Evolutionary conservation across 1,284 basidiomycete species (phyloP).

Genomic region (Malassezia furfur): DNA sequence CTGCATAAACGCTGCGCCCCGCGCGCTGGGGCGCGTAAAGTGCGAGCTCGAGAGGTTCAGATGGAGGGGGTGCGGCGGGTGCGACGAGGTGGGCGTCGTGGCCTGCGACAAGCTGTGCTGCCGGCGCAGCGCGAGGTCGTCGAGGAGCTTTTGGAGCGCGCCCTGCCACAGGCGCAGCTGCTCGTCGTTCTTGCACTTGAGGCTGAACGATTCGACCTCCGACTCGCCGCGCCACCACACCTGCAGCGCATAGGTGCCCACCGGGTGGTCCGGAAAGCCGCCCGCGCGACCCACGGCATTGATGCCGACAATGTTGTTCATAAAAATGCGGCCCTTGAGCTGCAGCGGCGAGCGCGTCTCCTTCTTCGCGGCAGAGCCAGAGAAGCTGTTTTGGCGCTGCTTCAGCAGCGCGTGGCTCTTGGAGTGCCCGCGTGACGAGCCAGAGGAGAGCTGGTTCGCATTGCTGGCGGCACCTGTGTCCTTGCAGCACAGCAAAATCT

Average conservation of each 20-base stretch:
- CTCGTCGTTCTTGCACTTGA: slow-evolving; percentile 85
- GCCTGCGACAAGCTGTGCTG: slow-evolving; percentile 21
- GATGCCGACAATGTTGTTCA: slow-evolving; percentile 85
- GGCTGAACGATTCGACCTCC: slow-evolving; percentile 78
- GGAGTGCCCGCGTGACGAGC: slow-evolving; percentile 30
- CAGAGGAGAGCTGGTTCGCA: slow-evolving; percentile 44
- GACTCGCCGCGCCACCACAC: slow-evolving; percentile 91
- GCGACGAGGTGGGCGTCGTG: neutral
- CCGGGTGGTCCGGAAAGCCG: slow-evolving; percentile 21
- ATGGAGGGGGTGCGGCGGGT: neutral
- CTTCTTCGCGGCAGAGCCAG: slow-evolving; percentile 23
- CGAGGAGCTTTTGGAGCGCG: slow-evolving; percentile 76
- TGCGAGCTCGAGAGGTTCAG: neutral
- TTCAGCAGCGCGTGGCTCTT: slow-evolving; percentile 36
- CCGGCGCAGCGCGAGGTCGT: slow-evolving; percentile 48
- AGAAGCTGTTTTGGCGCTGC: slow-evolving; percentile 21
- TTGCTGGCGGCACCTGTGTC: slow-evolving; percentile 54
- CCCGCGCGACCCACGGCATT: slow-evolving; percentile 49
- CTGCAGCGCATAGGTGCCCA: slow-evolving; percentile 54
- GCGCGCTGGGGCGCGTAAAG: neutral
- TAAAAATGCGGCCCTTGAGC: slow-evolving; percentile 91
- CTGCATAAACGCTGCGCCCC: slow-evolving; percentile 7
- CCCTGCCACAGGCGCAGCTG: slow-evolving; percentile 85
- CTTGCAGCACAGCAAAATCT: slow-evolving; percentile 98
- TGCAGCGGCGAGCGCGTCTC: slow-evolving; percentile 59